A percentile compares a stretch with the other conserved stretches of the same genome.
Evolutionary conservation across 192 early-diverging fungal species (phyloP).

Genomic region (Piromyces finnis): DNA sequence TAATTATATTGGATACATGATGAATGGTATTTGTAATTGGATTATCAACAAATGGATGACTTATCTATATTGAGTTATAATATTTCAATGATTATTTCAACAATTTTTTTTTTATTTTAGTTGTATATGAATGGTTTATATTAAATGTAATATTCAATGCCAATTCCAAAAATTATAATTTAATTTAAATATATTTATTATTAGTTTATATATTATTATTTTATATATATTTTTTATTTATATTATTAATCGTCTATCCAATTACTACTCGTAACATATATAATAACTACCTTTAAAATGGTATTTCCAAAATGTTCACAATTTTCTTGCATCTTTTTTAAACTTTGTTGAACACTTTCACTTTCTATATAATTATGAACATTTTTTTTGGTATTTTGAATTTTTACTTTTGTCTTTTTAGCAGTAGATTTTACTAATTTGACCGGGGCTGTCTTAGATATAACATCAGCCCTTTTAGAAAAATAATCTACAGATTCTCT

Average conservation of each 20-base stretch:
- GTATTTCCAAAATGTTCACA: background rate
- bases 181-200: too few relatives aligned
- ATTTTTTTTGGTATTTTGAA: background rate
- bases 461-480: conserved; percentile 58
- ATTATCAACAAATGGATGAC: background rate
- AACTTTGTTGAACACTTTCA: background rate
- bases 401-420: background rate
- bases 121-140: too few relatives aligned
- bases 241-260: too few relatives aligned
- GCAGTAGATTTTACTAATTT: background rate
- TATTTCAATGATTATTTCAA: too few relatives aligned
- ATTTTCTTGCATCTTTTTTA: background rate
- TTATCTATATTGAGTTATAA: background rate
- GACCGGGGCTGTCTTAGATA: conserved; percentile 46
- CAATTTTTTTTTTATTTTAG: too few relatives aligned
- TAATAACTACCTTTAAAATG: background rate
- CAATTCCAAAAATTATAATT: too few relatives aligned
- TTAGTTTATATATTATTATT: too few relatives aligned
- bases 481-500: conserved; percentile 81
- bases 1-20: background rate
- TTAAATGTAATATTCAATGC: too few relatives aligned
- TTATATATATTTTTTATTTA: too few relatives aligned
- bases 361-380: background rate
- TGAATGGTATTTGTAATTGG: background rate
- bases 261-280: too few relatives aligned